Percentiles rank a stretch among this genome's conserved stretches.
Evolutionary conservation across 805 yeast species (phyloP).

Genomic region (Sugiyamaella boreocaroliniensis): DNA sequence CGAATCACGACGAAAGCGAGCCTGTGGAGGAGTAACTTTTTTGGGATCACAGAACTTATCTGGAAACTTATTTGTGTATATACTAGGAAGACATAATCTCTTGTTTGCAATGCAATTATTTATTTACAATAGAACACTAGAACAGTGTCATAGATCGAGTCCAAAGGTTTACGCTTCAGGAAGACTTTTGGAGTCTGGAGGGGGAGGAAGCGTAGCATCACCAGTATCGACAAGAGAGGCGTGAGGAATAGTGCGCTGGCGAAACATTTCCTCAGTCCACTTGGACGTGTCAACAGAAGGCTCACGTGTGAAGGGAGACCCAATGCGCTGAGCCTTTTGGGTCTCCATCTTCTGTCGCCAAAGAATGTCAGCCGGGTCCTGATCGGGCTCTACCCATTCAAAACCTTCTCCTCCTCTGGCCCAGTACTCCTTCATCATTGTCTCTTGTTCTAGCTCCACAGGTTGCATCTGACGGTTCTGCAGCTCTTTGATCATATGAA

Average conservation of each 20-base stretch:
- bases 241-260: conserved; percentile 25
- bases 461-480: conserved; percentile 31
- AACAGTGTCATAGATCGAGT: no score
- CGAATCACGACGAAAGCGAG: conserved; percentile 35
- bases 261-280: conserved; percentile 26
- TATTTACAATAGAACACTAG: background rate
- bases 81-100: background rate
- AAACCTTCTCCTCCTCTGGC: conserved; percentile 79
- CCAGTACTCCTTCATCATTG: conserved; percentile 77
- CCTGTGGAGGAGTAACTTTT: background rate
- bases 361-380: conserved; percentile 67
- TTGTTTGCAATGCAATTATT: background rate
- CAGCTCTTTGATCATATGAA: conserved; percentile 29
- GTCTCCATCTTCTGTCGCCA: conserved; percentile 29
- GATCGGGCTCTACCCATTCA: conserved; percentile 86
- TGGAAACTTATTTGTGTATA: background rate
- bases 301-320: conserved; percentile 14
- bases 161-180: background rate
- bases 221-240: conserved; percentile 28
- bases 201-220: conserved; percentile 8
- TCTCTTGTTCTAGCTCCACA: conserved; percentile 54
- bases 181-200: conserved; percentile 1
- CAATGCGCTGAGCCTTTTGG: conserved; percentile 15
- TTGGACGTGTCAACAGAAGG: conserved; percentile 10
- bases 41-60: no score